Base-by-base conservation (phyloP, 1,139 yeast genomes). In the Kluyveromyces sp. region DNA sequence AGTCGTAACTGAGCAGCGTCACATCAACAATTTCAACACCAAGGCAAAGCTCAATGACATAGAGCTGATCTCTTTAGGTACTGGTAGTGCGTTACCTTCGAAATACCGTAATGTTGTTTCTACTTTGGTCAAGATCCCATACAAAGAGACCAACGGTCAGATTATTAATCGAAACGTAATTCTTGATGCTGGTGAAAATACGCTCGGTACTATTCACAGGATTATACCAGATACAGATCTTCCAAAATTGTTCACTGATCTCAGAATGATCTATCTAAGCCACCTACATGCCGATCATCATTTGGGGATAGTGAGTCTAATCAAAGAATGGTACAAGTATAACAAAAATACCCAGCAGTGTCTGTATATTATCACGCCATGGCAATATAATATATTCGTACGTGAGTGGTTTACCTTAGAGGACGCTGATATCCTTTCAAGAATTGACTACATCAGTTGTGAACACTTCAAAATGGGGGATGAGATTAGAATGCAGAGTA, bases 241-340 rank as follows among this genome's bases (percentile, higher is more conserved):
- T 4, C 49, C 57, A 4, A 40, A 54, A 42, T 58, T 66, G 31
- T 71, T 81, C 18, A 54, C 65, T 35, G 94, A 88, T 54, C 64
- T 89, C 47, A 67, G 73, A 20, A 50, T 86, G 49, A 68, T 92
- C 18, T 85, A 78, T 56, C 69, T 94, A 45, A 84, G 95, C 53
- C 99, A 94, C 67, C 69, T 92, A 53, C 99, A 94, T 65, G 98
- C 98, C 0, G 99, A 94, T 60, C 99, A 94, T 61, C 97, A 92
- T 61, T 66, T 92, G 39, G 99, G 99, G 1, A 71, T 85, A 3
- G 66, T 83, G 6, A 74, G 89, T 2, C 64, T 92, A 9, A 70
- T 92, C 28, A 71, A 72, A 34, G 77, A 77, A 52, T 87, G 96
- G 96, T 70, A 75, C 46, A 63, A 68, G 20, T 53, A 57, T 49